Evolutionary conservation across 2,329 filamentous ascomycete species (phyloP).

Genomic region (Trichoderma sp.): DNA sequence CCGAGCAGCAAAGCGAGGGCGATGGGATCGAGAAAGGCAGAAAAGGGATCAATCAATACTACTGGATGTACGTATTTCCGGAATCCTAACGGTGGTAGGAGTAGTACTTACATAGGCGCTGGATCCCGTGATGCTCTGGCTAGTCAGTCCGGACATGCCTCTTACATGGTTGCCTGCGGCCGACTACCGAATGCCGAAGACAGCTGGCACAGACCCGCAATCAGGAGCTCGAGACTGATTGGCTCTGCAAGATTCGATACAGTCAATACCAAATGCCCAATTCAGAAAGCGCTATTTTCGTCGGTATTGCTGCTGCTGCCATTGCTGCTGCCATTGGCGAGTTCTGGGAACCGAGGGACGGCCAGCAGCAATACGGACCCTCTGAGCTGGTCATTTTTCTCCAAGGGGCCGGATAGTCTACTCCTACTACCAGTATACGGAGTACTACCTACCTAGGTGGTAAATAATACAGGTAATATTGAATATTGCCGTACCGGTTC

Average conservation of each 20-base stretch:
- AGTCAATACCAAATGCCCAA: background rate
- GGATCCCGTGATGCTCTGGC: background rate
- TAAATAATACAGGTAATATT: background rate
- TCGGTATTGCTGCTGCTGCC: background rate
- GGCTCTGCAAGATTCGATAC: background rate
- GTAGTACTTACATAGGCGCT: background rate
- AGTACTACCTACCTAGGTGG: background rate
- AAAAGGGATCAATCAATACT: background rate
- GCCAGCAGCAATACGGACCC: background rate
- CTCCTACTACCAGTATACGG: background rate
- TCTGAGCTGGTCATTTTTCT: background rate
- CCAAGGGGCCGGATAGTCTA: background rate
- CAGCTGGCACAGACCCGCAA: background rate
- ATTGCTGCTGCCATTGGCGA: background rate
- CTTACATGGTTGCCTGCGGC: background rate
- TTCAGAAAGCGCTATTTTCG: background rate
- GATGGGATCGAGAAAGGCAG: background rate
- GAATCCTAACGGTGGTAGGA: background rate
- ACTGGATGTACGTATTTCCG: background rate
- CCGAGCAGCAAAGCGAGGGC: background rate
- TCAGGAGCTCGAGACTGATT: background rate
- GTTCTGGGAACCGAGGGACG: background rate
- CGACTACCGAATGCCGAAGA: constrained; percentile 4
- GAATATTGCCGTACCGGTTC: background rate
- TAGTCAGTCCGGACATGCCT: background rate